Base-by-base conservation (phyloP, 1,284 basidiomycete genomes). In the Cutaneotrichosporon dermatis region DNA sequence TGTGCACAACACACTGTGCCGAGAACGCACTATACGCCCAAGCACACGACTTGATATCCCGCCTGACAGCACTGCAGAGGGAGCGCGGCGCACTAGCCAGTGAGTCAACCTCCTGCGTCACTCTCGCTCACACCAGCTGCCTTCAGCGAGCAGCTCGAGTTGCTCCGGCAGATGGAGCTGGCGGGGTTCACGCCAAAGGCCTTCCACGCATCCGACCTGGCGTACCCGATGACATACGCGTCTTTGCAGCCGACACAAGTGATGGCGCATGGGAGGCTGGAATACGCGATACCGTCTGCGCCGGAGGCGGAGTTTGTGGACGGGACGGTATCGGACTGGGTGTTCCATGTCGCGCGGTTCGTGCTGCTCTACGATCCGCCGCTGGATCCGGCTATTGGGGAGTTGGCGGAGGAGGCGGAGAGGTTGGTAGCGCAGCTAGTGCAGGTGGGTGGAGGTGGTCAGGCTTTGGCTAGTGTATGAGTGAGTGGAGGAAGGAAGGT, bases 101-200 rank as follows among this genome's bases (percentile, higher is more conserved):
- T 48, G 12, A 48, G 46, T 36, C 5, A n/a, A 5, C 1, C 9
- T 5, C 3, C 13, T 4, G 13, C 34, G 11, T 12, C 6, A n/a
- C n/a, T n/a, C n/a, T n/a, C n/a, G 9, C 46, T 48, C 33, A 48
- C 46, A 36, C 46, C 34, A 48, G 46, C 46, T 5, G 33, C 33
- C 11, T 48, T 48, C 34, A 48, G 46, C 34, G 46, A 48, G 34
- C 46, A 48, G 46, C 46, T 48, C 11, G 46, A 48, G 46, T 33
- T 48, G 9, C 46, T 48, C 46, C 46, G 46, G 10, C 46, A 48
- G 33, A 48, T 48, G 46, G 46, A 48, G 46, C 33, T 48, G 3
- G 25, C 46, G 6, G 46, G 46, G 33, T 48, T 34, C 33, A 48
- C 46, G 6, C 46, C 46, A 12, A 7, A 3, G 10, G 33, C 33